These are phyloP conservation scores for Saccharomyces eubayanus DNA, from an alignment of 805 yeast species.

Conservation along the genomic window DNA sequence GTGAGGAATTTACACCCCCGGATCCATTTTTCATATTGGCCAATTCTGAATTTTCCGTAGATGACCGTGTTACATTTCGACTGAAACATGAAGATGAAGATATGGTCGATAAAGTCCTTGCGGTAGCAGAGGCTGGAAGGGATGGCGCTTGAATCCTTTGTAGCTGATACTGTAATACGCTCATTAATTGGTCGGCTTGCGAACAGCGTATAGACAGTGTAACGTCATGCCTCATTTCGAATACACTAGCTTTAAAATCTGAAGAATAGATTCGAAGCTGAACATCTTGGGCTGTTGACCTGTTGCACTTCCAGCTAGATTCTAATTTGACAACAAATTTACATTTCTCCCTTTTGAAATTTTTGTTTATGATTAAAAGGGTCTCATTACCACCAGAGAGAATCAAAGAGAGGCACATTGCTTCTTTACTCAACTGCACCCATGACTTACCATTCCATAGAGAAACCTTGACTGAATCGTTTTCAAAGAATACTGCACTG, in stretches of 20 bases:
- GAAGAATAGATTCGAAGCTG: slow-evolving; percentile 18
- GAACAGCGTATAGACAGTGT: slow-evolving; percentile 20
- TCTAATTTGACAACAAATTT: slow-evolving; percentile 14
- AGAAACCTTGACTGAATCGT: slow-evolving; percentile 12
- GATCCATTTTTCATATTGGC: background rate
- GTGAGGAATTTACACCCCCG: slow-evolving; percentile 5
- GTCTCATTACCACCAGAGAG: slow-evolving; percentile 3
- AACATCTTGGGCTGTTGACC: slow-evolving; percentile 28
- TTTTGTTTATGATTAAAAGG: slow-evolving; percentile 9
- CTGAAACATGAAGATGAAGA: slow-evolving; percentile 16
- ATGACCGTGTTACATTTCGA: slow-evolving; percentile 8
- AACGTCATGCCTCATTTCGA: slow-evolving; percentile 2
- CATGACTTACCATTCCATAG: slow-evolving; percentile 22
- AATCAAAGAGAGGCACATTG: slow-evolving; percentile 3
- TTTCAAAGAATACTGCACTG: slow-evolving; percentile 10
- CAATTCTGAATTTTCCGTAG: slow-evolving; percentile 6
- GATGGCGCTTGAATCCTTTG: slow-evolving; percentile 6
- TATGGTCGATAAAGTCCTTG: slow-evolving; percentile 19
- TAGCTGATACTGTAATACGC: slow-evolving; percentile 18
- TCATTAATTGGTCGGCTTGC: slow-evolving; percentile 14
- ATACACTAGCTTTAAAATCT: slow-evolving; percentile 7
- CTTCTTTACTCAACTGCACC: slow-evolving; percentile 11
- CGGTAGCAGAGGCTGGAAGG: slow-evolving; percentile 20
- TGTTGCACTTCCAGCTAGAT: slow-evolving; percentile 16
- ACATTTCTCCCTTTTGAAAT: slow-evolving; percentile 5